Conservation (phyloP, 2,329 filamentous ascomycete species). For the Cadophora malorum region DNA sequence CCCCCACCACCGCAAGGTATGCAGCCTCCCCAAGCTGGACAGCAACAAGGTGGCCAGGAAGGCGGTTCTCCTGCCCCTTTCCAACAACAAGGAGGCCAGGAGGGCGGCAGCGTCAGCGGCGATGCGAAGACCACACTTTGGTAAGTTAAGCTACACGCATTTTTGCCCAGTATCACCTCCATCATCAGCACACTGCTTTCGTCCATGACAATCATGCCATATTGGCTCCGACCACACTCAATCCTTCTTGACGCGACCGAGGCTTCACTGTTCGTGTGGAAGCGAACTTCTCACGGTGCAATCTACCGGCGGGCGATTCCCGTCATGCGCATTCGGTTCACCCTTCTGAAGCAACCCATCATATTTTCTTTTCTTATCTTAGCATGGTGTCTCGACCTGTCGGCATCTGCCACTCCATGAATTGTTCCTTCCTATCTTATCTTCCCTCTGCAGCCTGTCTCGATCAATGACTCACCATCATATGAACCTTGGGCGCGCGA, state of each 20-base stretch:
- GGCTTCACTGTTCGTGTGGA: not conserved
- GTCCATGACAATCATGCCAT: constrained; percentile 34
- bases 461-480: not conserved
- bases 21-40: constrained; percentile 46
- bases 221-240: not conserved
- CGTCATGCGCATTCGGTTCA: not conserved
- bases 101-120: constrained; percentile 50
- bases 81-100: constrained; percentile 49
- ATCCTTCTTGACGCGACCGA: not conserved
- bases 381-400: not conserved
- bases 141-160: constrained; percentile 46
- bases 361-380: not conserved
- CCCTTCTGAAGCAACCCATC: not conserved
- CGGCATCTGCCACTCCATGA: not conserved
- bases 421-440: not conserved
- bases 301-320: not conserved
- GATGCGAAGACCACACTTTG: constrained; percentile 64
- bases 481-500: not conserved
- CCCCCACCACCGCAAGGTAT: constrained; percentile 51
- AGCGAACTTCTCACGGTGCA: not conserved
- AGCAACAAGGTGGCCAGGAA: constrained; percentile 62
- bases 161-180: constrained; percentile 32
- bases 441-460: not conserved
- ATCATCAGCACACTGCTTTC: not conserved
- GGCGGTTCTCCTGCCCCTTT: constrained; percentile 60